Percentiles rank a stretch among this genome's conserved stretches.
These are phyloP conservation scores for Sporothrix pallida DNA, from an alignment of 2,329 filamentous ascomycete species.

Conservation along the genomic window DNA sequence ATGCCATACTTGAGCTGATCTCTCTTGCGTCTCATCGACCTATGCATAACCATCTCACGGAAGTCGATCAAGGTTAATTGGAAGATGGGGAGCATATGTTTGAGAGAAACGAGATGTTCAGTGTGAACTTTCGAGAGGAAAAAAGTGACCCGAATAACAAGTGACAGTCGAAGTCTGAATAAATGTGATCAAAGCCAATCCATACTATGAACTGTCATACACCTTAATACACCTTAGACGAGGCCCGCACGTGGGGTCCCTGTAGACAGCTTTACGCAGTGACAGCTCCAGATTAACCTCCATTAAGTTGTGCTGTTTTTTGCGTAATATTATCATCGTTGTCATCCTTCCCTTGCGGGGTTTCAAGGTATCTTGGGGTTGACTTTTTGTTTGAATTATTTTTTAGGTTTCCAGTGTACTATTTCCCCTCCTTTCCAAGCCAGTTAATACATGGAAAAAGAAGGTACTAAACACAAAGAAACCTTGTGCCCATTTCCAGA, in stretches of 20 bases:
- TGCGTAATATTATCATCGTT: not conserved
- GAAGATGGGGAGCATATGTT: not conserved
- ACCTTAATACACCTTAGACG: not conserved
- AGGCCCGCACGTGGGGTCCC: not conserved
- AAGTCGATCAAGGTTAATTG: slow-evolving; percentile 7
- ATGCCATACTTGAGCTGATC: not conserved
- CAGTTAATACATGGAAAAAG: not conserved
- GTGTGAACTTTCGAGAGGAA: not conserved
- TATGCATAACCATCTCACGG: slow-evolving; percentile 7
- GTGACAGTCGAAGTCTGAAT: not conserved
- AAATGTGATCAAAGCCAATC: not conserved
- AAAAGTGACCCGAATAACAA: not conserved
- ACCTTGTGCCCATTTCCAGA: not conserved
- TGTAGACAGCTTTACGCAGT: not conserved
- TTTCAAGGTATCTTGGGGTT: not conserved
- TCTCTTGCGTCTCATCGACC: not conserved
- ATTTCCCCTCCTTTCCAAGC: not conserved
- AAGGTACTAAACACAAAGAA: not conserved
- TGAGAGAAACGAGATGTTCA: not conserved
- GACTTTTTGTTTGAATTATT: slow-evolving; percentile 20
- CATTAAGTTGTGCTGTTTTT: not conserved
- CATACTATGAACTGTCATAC: not conserved
- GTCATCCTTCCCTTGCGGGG: not conserved
- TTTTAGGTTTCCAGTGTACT: not conserved
- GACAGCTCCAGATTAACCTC: not conserved